Evolutionary conservation across 768 basidiomycete genomes (phyloP).

Genomic region (Pulveroboletus sp.): DNA sequence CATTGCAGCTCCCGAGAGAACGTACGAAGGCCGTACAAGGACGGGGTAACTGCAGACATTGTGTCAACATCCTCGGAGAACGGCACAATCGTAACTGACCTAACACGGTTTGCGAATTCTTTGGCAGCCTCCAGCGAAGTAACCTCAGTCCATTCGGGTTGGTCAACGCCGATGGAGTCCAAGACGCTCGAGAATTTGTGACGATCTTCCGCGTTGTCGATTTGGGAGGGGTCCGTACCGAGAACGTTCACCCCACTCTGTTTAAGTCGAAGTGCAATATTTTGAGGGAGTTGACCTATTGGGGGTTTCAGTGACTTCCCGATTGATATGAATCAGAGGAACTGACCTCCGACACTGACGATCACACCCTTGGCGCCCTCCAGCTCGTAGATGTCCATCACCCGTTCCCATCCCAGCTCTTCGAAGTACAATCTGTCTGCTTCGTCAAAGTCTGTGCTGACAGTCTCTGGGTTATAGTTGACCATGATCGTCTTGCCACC

Average conservation of each 20-base stretch:
- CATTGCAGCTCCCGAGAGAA: slow-evolving; percentile 98
- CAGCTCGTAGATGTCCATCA: slow-evolving; percentile 99
- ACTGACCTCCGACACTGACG: slow-evolving; percentile 92
- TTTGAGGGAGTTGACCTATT: slow-evolving; percentile 93
- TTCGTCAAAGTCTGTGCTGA: slow-evolving; percentile 99
- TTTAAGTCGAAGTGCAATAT: slow-evolving; percentile 95
- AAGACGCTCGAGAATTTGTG: slow-evolving; percentile 99
- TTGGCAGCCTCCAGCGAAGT: slow-evolving; percentile 88
- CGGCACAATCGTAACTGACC: slow-evolving; percentile 29
- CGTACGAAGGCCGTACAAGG: slow-evolving; percentile 97
- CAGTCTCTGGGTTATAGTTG: slow-evolving; percentile 99
- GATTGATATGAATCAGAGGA: neutral
- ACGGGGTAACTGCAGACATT: slow-evolving; percentile 77
- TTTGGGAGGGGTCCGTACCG: slow-evolving; percentile 92
- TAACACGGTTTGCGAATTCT: slow-evolving; percentile 83
- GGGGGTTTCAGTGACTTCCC: neutral
- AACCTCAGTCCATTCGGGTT: slow-evolving; percentile 94
- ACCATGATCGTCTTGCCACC: slow-evolving; percentile 92
- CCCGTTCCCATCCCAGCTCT: slow-evolving; percentile 94
- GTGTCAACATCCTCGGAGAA: neutral
- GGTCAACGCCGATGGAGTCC: slow-evolving; percentile 92
- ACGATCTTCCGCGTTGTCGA: slow-evolving; percentile 96
- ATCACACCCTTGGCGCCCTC: slow-evolving; percentile 91
- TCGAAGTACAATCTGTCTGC: slow-evolving; percentile 99
- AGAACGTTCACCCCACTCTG: slow-evolving; percentile 88